These are phyloP conservation scores for Acrocalymma vagum DNA, from an alignment of 2,329 filamentous ascomycete genomes.

Conservation along the genomic window DNA sequence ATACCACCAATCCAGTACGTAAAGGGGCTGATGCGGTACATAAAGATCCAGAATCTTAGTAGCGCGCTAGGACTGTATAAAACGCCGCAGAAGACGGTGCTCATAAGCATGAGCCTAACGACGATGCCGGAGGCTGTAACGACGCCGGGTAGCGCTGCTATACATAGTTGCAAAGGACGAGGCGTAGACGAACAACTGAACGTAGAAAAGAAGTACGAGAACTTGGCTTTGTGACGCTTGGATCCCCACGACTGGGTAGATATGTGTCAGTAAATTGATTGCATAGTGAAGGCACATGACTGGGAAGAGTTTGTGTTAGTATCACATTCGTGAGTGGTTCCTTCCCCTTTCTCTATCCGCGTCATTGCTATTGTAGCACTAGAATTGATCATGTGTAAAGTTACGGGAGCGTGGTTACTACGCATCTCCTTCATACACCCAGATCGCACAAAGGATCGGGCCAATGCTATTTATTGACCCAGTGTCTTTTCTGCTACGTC, in stretches of 20 bases:
- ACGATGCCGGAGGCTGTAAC: constrained; percentile 71
- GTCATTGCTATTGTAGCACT: constrained; percentile 14
- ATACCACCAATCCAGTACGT: constrained; percentile 64
- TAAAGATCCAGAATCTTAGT: constrained; percentile 78
- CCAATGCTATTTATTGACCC: constrained; percentile 65
- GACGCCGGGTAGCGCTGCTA: constrained; percentile 72
- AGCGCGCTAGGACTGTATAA: constrained; percentile 65
- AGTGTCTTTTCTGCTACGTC: constrained; percentile 69
- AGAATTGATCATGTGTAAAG: constrained; percentile 25
- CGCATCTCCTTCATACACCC: constrained; percentile 64
- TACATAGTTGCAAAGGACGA: constrained; percentile 77
- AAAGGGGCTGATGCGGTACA: constrained; percentile 73
- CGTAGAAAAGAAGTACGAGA: constrained; percentile 69
- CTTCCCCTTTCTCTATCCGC: too few species aligned
- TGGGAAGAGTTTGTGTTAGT: constrained; percentile 66
- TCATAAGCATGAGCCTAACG: constrained; percentile 63
- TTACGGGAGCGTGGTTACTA: constrained; percentile 69
- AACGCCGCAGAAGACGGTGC: constrained; percentile 56
- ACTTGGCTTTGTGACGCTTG: constrained; percentile 54
- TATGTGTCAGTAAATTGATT: constrained; percentile 62
- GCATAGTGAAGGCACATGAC: constrained; percentile 63
- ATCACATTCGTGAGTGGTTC: constrained; percentile 58
- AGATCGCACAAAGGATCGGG: constrained; percentile 53
- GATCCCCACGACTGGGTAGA: constrained; percentile 52
- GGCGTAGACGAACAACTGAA: constrained; percentile 73